Base-by-base conservation (phyloP, 129 eudicot species). In the Calendula officinalis region DNA sequence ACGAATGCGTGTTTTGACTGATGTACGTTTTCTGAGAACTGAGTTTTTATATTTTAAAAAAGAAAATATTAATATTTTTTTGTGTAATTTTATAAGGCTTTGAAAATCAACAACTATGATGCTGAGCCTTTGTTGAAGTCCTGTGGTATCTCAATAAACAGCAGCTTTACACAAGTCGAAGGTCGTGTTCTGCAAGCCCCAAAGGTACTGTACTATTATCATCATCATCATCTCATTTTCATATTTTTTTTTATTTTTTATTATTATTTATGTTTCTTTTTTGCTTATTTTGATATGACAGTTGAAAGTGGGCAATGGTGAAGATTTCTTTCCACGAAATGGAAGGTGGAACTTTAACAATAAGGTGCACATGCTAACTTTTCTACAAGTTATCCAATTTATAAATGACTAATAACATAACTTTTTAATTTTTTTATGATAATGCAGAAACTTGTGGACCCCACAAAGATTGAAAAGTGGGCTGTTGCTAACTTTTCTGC, bases 151-250 rank as follows among this genome's bases (percentile, higher is more conserved):
- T 80, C 97, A 5, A 89, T 89, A 47, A 75, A 37, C 16, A 84
- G 42, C 39, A 44, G 17, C 13, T 83, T 83, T 17, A 82, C 88
- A n/a, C 80, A 81, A 53, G 84, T 89, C 30, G 87, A 86, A 36
- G 97, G 90, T 2, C 95, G 97, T 61, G 80, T 86, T 67, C 75
- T 89, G 36, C 69, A 72, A 9, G 80, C 96, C 22, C 97, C 97
- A 0, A 83, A 72, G 90, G 96, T 85, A 68, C 37, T 56, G 3
- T 58, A 37, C 57, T 48, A 38, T 46, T 16, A 3, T 3, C 22
- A 32, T 60, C 6, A 61, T 32, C 36, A 27, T 16, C 44, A 32
- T 66, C 16, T 4, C 7, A 12, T 66, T 42, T 42, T 22, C 1
- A 5, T 8, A 8, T 5, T 5, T 39, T 39, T 39, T 39, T 39